Conservation (phyloP, 352 stramenopile species). For the Phytophthora litchii region DNA sequence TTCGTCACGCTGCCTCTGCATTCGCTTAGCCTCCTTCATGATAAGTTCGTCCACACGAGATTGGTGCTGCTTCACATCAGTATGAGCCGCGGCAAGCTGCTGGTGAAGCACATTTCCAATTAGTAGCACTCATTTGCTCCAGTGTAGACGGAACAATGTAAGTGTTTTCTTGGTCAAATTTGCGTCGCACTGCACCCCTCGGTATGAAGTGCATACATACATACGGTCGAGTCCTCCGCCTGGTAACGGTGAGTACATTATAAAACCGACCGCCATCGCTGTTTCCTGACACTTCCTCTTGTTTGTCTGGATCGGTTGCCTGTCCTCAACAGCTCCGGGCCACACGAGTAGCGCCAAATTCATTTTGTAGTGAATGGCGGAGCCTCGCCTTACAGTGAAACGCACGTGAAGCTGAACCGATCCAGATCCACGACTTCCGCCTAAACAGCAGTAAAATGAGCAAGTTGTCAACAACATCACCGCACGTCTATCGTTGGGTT, state of each 20-base stretch:
- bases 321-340: constrained; percentile 11
- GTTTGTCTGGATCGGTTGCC: constrained; percentile 5
- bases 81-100: constrained; percentile 62
- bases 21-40: constrained; percentile 88
- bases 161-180: background rate
- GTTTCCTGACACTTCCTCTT: constrained; percentile 13
- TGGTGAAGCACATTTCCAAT: constrained; percentile 55
- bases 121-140: constrained; percentile 17
- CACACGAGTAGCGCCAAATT: constrained; percentile 25
- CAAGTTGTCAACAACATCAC: background rate
- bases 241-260: background rate
- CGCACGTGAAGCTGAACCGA: constrained; percentile 22
- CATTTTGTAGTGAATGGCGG: constrained; percentile 6
- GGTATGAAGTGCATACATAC: too few species aligned
- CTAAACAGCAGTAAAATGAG: too few species aligned
- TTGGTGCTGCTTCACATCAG: constrained; percentile 81
- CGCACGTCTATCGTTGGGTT: too few species aligned
- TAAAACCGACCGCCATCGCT: constrained; percentile 2
- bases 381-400: constrained; percentile 1
- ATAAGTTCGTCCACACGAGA: constrained; percentile 84
- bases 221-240: background rate
- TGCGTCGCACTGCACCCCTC: too few species aligned
- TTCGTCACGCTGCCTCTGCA: constrained; percentile 82
- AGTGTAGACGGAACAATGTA: constrained; percentile 8
- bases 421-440: constrained; percentile 1